Conservation (phyloP, 2,329 filamentous ascomycete species). For the Epichloe festucae region DNA sequence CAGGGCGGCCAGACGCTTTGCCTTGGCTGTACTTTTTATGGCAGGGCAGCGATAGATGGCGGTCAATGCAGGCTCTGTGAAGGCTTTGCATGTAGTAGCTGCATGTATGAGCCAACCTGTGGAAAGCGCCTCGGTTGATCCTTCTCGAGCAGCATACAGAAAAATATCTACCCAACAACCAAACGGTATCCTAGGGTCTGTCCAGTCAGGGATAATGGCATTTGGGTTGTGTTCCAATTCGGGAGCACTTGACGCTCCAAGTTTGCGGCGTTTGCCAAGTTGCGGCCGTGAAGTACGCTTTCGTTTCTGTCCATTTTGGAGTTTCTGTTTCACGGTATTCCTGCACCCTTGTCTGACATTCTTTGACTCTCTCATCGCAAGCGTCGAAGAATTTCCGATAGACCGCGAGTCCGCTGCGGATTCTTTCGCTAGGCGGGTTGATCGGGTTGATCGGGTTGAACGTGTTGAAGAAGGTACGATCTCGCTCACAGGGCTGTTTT, state of each 20-base stretch:
- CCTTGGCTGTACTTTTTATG: slow-evolving; percentile 35
- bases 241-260: not conserved
- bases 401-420: not conserved
- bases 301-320: slow-evolving; percentile 9
- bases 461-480: not conserved
- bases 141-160: slow-evolving; percentile 45
- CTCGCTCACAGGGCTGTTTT: not conserved
- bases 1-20: slow-evolving; percentile 32
- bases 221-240: slow-evolving; percentile 4
- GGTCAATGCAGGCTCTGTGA: slow-evolving; percentile 60
- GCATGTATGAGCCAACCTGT: slow-evolving; percentile 52
- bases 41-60: slow-evolving; percentile 60
- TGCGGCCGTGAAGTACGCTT: slow-evolving; percentile 5
- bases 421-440: not conserved
- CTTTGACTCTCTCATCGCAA: too few relatives aligned
- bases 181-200: slow-evolving; percentile 45
- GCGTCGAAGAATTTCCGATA: not conserved
- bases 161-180: slow-evolving; percentile 59
- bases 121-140: slow-evolving; percentile 27
- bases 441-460: not conserved
- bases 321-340: not conserved
- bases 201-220: slow-evolving; percentile 38
- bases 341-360: not conserved
- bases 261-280: slow-evolving; percentile 8
- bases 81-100: slow-evolving; percentile 48